Evolutionary conservation across 2,329 filamentous ascomycete species (phyloP), one percentile per base, ranked within the genome.

Genomic region (Aureobasidium lini): DNA sequence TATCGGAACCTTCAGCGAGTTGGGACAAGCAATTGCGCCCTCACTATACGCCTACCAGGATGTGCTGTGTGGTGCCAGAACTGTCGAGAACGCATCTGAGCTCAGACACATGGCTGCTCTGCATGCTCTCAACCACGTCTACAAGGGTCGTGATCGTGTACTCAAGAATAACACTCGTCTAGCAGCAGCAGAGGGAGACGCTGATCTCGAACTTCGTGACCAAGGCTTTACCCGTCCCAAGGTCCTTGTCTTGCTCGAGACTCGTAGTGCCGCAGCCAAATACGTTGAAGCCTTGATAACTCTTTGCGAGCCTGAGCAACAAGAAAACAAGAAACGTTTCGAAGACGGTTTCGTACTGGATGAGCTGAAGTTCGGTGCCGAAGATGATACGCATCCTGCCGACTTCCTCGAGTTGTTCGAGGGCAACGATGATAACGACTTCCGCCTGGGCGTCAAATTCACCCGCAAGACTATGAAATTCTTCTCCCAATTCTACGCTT

Each of bases 351-450:
- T 92, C 72, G 80, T 86, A 6, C 82, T 86, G 31, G 82, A 84
- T 40, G 83, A 88, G 23, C 81, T 85, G 61, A 84, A 83, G 40
- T 87, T 90, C 65, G 84, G 86, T 29, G 60, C 61, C 9, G 77
- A 82, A 8, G 59, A 62, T 11, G 77, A 82, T 8, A 85, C 89
- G 69, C 90, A 90, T 69, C 87, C 94, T 0, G 87, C 86, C 3
- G 94, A 97, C 71, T 97, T 95, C 74, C 81, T 83, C 28, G 89
- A 95, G 60, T 80, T 97, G 0, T 99, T 99, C 69, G 87, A 87
- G 62, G 94, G 94, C 61, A 97, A 96, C 70, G 90, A 96, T 70
- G 94, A 97, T 70, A 94, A 99, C 75, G 94, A 95, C 83, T 99
- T 97, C 76, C 85, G 93, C 3, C 78, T 97, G 1, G 94, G 93